Conservation (phyloP, 768 basidiomycete genomes). For the Mycena alexandri region DNA sequence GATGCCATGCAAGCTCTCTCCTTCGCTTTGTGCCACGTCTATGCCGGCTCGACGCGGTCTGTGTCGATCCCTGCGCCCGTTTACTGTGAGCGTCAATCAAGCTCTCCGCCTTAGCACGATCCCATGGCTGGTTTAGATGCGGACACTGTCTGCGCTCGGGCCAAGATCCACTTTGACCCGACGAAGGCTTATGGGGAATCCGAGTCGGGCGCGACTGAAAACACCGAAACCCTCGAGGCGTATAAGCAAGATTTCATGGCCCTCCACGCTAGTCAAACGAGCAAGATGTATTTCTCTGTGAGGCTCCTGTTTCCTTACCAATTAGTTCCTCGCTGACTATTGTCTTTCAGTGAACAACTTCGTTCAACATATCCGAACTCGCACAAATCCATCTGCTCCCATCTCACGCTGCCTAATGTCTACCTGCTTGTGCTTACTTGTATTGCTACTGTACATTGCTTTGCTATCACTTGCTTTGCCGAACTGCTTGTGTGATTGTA, state of each 20-base stretch:
- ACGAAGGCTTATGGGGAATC: constrained; percentile 54
- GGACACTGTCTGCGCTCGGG: constrained; percentile 78
- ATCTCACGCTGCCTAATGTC: too few relatives aligned
- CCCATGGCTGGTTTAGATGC: constrained; percentile 62
- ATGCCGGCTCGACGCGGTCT: constrained; percentile 84
- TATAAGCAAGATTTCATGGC: constrained; percentile 67
- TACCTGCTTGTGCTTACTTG: too few relatives aligned
- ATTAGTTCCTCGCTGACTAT: too few relatives aligned
- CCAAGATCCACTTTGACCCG: constrained; percentile 76
- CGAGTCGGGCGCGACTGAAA: constrained; percentile 48
- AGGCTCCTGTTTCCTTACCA: not conserved
- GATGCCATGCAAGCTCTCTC: constrained; percentile 78
- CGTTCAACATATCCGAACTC: too few relatives aligned
- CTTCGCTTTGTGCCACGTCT: constrained; percentile 84
- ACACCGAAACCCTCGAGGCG: constrained; percentile 54
- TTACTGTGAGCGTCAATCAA: constrained; percentile 70
- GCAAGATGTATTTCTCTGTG: constrained; percentile 55
- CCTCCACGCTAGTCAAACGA: constrained; percentile 50
- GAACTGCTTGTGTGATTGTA: too few relatives aligned
- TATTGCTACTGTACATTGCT: too few relatives aligned
- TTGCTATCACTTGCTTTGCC: too few relatives aligned
- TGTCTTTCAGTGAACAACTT: too few relatives aligned
- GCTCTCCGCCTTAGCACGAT: not conserved
- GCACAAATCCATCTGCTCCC: too few relatives aligned
- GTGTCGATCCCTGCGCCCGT: constrained; percentile 90